A percentile compares a stretch with the other conserved stretches of the same genome.
These are phyloP conservation scores for Sanghuangporus weigelae DNA, from an alignment of 1,284 basidiomycete genomes.

Conservation along the genomic window DNA sequence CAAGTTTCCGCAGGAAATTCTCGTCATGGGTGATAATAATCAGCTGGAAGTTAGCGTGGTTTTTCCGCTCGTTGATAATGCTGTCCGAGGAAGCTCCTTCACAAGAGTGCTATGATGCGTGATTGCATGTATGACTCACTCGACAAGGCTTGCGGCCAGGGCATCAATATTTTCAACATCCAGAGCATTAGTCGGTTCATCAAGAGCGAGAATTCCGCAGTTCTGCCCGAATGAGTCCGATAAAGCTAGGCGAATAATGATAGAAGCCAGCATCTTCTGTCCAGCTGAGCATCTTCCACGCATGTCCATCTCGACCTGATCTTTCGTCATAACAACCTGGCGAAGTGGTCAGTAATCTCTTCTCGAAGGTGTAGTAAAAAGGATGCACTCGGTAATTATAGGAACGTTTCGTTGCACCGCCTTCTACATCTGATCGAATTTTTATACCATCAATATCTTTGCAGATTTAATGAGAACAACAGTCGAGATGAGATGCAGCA, in stretches of 20 bases:
- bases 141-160: constrained; percentile 84
- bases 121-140: constrained; percentile 54
- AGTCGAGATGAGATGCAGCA: not conserved
- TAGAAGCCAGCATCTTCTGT: constrained; percentile 98
- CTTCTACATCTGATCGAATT: constrained; percentile 92
- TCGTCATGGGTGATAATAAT: constrained; percentile 98
- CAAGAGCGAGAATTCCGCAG: constrained; percentile 95
- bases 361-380: constrained; percentile 10
- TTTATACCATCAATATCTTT: constrained; percentile 96
- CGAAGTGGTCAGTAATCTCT: constrained; percentile 20
- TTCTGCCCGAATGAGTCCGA: constrained; percentile 98
- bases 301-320: constrained; percentile 99
- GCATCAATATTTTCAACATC: constrained; percentile 97
- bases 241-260: constrained; percentile 96
- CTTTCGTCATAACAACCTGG: constrained; percentile 97
- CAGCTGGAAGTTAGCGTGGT: constrained; percentile 91
- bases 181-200: constrained; percentile 97
- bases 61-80: constrained; percentile 88
- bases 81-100: constrained; percentile 34
- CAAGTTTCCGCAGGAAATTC: constrained; percentile 78
- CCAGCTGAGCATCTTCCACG: constrained; percentile 97
- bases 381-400: constrained; percentile 92
- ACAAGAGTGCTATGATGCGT: constrained; percentile 1
- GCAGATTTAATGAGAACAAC: constrained; percentile 2
- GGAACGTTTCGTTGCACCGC: constrained; percentile 79